Base-by-base conservation (phyloP, 169 alveolate species). In the Babesia bigemina region DNA sequence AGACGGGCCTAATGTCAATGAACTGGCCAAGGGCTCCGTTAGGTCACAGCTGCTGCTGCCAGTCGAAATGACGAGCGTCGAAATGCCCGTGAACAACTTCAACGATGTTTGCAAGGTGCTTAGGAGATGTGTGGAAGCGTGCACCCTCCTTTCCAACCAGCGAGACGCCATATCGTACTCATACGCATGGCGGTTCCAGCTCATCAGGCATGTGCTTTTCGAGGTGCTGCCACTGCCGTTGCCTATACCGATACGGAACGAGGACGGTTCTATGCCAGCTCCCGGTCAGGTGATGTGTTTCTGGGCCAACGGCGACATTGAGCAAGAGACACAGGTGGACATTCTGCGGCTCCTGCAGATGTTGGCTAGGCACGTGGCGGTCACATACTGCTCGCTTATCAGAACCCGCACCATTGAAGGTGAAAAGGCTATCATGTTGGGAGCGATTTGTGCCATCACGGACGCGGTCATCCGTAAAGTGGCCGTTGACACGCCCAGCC, bases 1-100 rank as follows among this genome's bases (percentile, higher is more conserved):
- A n/a, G 92, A 87, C 59, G 92, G 92, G 8, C 85, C 90, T 24
- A 87, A 87, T 53, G 91, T 87, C 21, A 87, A 84, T 79, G 79
- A 84, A 65, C 77, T 87, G 49, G 92, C 92, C 7, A 87, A 85
- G 56, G 92, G 91, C 16, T 50, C 92, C 13, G 73, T 79, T 13
- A 79, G 66, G 77, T 71, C 84, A 33, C 82, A 65, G 49, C 67
- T 79, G 55, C 56, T 79, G 45, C 50, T 81, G 56, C 88, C 88
- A 4, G 79, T 81, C 19, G 79, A 73, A 28, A 16, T 81, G 73
- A 72, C 88, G 52, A 22, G 75, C 52, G 75, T 81, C 19, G 88
- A 73, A 24, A 70, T 42, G 71, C 77, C 84, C 14, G 79, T 73
- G 71, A 65, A 62, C 49, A 58, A 61, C 69, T 73, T 70, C 69